phyloP scores from a whole-genome alignment of 768 basidiomycete species.

The Sistotremastrum suecicum region DNA sequence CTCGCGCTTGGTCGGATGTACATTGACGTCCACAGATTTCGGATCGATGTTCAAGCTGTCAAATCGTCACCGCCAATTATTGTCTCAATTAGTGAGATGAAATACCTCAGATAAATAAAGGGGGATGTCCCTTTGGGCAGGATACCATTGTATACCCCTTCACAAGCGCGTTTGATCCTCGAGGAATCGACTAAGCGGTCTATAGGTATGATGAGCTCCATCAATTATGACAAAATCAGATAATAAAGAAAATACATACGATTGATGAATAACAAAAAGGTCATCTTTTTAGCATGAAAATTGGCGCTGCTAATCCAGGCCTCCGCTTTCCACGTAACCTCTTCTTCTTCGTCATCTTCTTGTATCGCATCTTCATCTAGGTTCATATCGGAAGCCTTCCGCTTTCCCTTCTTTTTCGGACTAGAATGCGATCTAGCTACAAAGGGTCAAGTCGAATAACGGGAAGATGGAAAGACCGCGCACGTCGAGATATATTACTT shows the following conservation, averaged over 20 bases:
- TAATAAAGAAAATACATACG: conserved; percentile 34
- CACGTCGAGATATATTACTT: conserved; percentile 7
- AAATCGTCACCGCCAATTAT: not conserved
- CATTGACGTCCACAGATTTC: conserved; percentile 86
- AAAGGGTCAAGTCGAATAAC: no score
- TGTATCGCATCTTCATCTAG: conserved; percentile 15
- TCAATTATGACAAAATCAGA: not conserved
- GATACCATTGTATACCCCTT: conserved; percentile 69
- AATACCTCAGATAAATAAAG: conserved; percentile 90
- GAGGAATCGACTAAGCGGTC: conserved; percentile 87
- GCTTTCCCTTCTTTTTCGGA: conserved; percentile 1
- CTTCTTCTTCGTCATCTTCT: conserved; percentile 17
- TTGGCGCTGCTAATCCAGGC: conserved; percentile 76
- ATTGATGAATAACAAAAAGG: conserved; percentile 88
- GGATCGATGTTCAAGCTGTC: conserved; percentile 72
- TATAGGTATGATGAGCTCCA: conserved; percentile 16
- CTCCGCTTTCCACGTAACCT: conserved; percentile 55
- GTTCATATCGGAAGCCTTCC: conserved; percentile 6
- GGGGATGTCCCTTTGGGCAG: conserved; percentile 83
- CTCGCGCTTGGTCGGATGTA: conserved; percentile 95
- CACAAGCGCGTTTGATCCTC: conserved; percentile 76
- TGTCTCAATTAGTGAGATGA: not conserved
- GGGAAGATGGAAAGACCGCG: no score
- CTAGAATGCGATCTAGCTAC: no score
- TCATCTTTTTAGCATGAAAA: conserved; percentile 75